Conservation (phyloP, 1,139 yeast genomes). For the Pichia norvegensis region DNA sequence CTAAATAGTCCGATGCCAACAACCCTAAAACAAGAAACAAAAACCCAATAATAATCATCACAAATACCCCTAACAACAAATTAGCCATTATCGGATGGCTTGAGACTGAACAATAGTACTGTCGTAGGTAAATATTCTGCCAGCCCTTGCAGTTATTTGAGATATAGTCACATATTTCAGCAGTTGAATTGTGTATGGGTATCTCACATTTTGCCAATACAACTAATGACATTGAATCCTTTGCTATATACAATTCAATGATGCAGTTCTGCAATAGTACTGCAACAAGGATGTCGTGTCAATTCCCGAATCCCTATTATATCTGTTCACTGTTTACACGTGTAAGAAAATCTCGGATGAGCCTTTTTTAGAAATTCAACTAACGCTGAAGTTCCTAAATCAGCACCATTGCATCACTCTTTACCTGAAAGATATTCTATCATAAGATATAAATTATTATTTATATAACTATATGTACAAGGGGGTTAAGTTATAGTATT, state of each 20-base stretch:
- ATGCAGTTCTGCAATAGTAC: neutral
- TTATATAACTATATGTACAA: neutral
- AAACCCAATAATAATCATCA: constrained; percentile 6
- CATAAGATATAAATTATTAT: too few relatives aligned
- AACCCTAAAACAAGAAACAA: constrained; percentile 41
- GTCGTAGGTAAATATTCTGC: constrained; percentile 14
- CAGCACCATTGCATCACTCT: too few relatives aligned
- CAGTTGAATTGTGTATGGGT: constrained; percentile 9
- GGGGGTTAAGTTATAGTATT: neutral
- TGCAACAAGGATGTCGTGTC: neutral
- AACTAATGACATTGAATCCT: neutral
- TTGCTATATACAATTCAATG: too few relatives aligned
- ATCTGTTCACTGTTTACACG: too few relatives aligned
- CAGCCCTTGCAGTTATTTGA: constrained; percentile 11
- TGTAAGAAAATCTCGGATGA: too few relatives aligned
- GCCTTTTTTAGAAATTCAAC: too few relatives aligned
- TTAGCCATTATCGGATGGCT: constrained; percentile 8
- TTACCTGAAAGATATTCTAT: too few relatives aligned
- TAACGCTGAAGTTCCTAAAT: too few relatives aligned
- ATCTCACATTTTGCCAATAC: constrained; percentile 2
- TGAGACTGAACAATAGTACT: constrained; percentile 17
- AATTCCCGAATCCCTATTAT: neutral
- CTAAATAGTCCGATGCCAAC: constrained; percentile 67
- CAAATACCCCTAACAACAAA: constrained; percentile 5
- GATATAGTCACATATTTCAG: constrained; percentile 15